phyloP scores from a whole-genome alignment of 805 yeast genomes.

The Scheffersomyces coipomensis region DNA sequence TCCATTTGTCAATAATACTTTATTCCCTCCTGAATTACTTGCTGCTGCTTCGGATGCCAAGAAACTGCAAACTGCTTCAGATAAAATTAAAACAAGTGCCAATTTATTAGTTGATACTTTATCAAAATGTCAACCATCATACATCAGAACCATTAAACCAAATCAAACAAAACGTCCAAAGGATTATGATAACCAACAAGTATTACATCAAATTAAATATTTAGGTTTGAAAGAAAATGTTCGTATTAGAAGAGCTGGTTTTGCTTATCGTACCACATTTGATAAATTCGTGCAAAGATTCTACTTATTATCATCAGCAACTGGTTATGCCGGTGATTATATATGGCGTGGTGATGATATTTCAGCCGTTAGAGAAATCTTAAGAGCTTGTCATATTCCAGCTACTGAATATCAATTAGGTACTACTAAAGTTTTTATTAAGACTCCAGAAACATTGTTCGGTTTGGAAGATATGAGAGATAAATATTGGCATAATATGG shows the following conservation, averaged over 20 bases:
- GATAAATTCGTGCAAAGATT: slow-evolving; percentile 95
- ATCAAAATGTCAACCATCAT: slow-evolving; percentile 90
- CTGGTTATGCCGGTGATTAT: slow-evolving; percentile 86
- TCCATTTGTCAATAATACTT: slow-evolving; percentile 57
- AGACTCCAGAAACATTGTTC: slow-evolving; percentile 94
- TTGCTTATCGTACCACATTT: slow-evolving; percentile 95
- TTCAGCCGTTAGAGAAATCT: slow-evolving; percentile 50
- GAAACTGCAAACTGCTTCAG: slow-evolving; percentile 92
- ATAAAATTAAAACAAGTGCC: slow-evolving; percentile 89
- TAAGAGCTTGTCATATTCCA: slow-evolving; percentile 65
- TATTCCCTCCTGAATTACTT: slow-evolving; percentile 40
- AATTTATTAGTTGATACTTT: slow-evolving; percentile 85
- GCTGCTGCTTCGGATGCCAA: slow-evolving; percentile 51
- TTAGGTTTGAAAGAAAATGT: slow-evolving; percentile 96
- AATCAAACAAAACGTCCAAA: slow-evolving; percentile 88
- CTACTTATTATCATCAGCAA: slow-evolving; percentile 78
- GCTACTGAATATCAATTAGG: slow-evolving; percentile 85
- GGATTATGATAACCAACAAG: slow-evolving; percentile 86
- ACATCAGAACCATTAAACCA: slow-evolving; percentile 96
- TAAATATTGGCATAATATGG: slow-evolving; percentile 97
- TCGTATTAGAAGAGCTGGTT: slow-evolving; percentile 96
- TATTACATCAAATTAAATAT: slow-evolving; percentile 92
- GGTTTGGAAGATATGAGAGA: slow-evolving; percentile 96
- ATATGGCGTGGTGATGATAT: slow-evolving; percentile 57
- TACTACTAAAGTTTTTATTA: slow-evolving; percentile 86